Evolutionary conservation across 257 asterid genomes (phyloP).

Genomic region (Plectranthus barbatus): DNA sequence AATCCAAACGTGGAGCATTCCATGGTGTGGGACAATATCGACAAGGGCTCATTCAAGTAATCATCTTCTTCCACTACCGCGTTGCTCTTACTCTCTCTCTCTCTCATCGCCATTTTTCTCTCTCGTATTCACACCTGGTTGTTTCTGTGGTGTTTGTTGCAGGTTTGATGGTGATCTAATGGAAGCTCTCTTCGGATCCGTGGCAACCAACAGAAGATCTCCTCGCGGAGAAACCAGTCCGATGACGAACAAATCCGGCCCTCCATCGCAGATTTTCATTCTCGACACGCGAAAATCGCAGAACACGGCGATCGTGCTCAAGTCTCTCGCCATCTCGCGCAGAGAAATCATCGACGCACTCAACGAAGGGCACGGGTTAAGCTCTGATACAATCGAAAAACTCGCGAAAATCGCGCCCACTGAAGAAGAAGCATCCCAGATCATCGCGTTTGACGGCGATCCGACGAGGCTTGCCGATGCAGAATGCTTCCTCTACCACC

Average conservation of each 20-base stretch:
- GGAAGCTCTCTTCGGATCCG: slow-evolving; percentile 95
- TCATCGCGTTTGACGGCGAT: slow-evolving; percentile 63
- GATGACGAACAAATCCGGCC: slow-evolving; percentile 37
- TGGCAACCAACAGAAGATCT: slow-evolving; percentile 71
- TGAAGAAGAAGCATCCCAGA: slow-evolving; percentile 51
- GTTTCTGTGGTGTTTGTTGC: slow-evolving; percentile 5
- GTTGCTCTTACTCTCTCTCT: no score
- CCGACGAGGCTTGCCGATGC: slow-evolving; percentile 73
- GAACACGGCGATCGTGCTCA: slow-evolving; percentile 68
- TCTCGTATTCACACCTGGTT: background rate
- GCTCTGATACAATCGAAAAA: slow-evolving; percentile 59
- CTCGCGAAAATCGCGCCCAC: slow-evolving; percentile 62
- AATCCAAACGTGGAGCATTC: slow-evolving; percentile 72
- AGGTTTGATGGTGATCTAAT: slow-evolving; percentile 91
- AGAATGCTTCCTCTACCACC: slow-evolving; percentile 79
- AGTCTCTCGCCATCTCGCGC: slow-evolving; percentile 53
- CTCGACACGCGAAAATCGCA: slow-evolving; percentile 83
- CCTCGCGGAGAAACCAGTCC: slow-evolving; percentile 34
- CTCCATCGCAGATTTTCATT: slow-evolving; percentile 60
- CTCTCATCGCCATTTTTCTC: background rate
- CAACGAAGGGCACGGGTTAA: slow-evolving; percentile 51
- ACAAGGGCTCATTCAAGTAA: slow-evolving; percentile 91
- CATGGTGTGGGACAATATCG: slow-evolving; percentile 93
- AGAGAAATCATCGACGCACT: slow-evolving; percentile 57
- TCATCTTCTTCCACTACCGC: no score